phyloP scores from a whole-genome alignment of 495 filamentous ascomycete genomes.

The Chaetomium tenue region DNA sequence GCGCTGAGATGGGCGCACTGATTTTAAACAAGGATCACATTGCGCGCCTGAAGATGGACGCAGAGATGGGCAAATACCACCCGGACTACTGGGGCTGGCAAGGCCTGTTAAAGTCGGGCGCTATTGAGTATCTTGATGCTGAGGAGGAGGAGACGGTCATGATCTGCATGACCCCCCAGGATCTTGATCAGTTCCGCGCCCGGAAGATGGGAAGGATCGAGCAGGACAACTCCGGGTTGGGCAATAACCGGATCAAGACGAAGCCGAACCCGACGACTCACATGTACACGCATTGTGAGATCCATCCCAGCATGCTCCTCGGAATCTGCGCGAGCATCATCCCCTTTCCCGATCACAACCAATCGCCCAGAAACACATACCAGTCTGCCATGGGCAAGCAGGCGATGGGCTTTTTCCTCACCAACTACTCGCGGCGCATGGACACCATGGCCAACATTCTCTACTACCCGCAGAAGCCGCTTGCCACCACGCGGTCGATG shows the following conservation, averaged over 20 bases:
- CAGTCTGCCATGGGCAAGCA: constrained; percentile 99
- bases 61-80: constrained; percentile 54
- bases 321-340: constrained; percentile 99
- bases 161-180: constrained; percentile 98
- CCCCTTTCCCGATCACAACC: constrained; percentile 99
- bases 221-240: constrained; percentile 32
- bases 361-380: constrained; percentile 97
- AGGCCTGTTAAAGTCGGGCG: constrained; percentile 73
- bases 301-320: constrained; percentile 98
- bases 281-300: constrained; percentile 96
- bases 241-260: constrained; percentile 80
- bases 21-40: constrained; percentile 82
- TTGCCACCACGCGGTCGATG: constrained; percentile 96
- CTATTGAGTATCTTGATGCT: constrained; percentile 92
- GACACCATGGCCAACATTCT: constrained; percentile 99
- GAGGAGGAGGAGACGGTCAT: constrained; percentile 98
- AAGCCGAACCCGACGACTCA: constrained; percentile 77
- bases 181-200: constrained; percentile 68
- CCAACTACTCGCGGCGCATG: constrained; percentile 93
- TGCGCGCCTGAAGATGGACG: constrained; percentile 57
- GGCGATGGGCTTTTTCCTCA: constrained; percentile 98
- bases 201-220: constrained; percentile 54
- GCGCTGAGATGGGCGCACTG: constrained; percentile 69
- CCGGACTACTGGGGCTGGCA: constrained; percentile 81
- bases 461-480: constrained; percentile 96